Percentiles rank a stretch among this genome's conserved stretches.
Evolutionary conservation across 441 rosid species (phyloP).

Genomic region (Gossypium davidsonii): DNA sequence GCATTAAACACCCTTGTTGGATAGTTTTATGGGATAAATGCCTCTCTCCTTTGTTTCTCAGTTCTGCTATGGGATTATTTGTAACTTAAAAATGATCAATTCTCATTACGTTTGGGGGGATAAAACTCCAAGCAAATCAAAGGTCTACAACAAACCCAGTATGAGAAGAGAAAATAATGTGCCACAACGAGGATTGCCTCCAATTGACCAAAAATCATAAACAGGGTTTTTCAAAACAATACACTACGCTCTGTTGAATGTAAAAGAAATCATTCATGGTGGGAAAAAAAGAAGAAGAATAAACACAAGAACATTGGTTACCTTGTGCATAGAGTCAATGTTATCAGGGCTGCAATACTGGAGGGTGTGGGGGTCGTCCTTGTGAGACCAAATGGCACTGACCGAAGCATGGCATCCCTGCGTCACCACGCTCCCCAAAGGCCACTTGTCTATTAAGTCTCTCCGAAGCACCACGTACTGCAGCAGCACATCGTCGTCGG

Average conservation of each 20-base stretch:
- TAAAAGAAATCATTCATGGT: background rate
- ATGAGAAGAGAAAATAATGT: background rate
- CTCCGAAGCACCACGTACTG: slow-evolving; percentile 85
- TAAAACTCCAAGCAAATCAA: background rate
- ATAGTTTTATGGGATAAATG: background rate
- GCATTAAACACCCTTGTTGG: background rate
- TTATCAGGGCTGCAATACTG: slow-evolving; percentile 61
- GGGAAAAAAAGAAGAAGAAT: background rate
- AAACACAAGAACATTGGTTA: background rate
- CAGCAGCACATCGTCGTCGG: slow-evolving; percentile 45
- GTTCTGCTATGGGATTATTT: background rate
- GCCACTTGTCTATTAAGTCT: slow-evolving; percentile 84
- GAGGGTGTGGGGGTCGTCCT: slow-evolving; percentile 39
- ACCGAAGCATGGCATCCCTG: slow-evolving; percentile 95
- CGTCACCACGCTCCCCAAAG: slow-evolving; percentile 81
- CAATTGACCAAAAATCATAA: background rate
- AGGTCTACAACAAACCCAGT: background rate
- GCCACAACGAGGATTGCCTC: background rate
- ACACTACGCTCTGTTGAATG: background rate
- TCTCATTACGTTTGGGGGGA: background rate
- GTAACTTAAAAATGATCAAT: background rate
- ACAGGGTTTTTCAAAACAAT: background rate
- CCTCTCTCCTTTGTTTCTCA: background rate
- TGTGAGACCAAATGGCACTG: slow-evolving; percentile 65
- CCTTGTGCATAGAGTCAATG: slow-evolving; percentile 83